Evolutionary conservation across 495 filamentous ascomycete species (phyloP).

Genomic region (Penicillium soppii): DNA sequence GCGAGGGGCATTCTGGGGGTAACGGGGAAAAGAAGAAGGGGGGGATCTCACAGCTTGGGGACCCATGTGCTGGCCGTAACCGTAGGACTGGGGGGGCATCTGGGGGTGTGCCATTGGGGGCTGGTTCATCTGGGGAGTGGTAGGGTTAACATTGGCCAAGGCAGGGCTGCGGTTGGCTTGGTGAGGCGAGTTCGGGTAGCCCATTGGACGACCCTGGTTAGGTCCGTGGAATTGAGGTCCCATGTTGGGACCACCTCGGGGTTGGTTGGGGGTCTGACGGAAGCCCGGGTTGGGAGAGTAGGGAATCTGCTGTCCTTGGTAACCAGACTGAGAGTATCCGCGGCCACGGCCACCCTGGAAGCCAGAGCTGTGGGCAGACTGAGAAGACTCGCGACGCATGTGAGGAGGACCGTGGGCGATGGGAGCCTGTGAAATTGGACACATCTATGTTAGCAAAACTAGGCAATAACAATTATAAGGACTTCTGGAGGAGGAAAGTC

Average conservation of each 20-base stretch:
- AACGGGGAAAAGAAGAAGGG: constrained; percentile 15
- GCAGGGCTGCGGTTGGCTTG: constrained; percentile 71
- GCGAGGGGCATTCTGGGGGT: constrained; percentile 19
- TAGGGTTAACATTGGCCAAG: constrained; percentile 62
- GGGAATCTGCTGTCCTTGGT: constrained; percentile 58
- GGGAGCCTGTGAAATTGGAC: constrained; percentile 58
- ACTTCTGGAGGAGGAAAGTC: constrained; percentile 6
- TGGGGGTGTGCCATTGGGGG: constrained; percentile 56
- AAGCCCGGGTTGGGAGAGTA: constrained; percentile 65
- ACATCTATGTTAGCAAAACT: constrained; percentile 51
- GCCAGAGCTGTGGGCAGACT: constrained; percentile 74
- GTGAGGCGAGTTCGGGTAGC: constrained; percentile 66
- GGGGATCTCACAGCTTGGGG: constrained; percentile 67
- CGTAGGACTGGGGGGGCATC: constrained; percentile 56
- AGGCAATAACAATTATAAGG: background rate
- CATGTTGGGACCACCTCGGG: constrained; percentile 63
- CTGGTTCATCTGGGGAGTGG: constrained; percentile 66
- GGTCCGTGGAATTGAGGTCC: constrained; percentile 59
- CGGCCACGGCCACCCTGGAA: constrained; percentile 67
- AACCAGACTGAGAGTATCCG: constrained; percentile 57
- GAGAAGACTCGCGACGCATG: constrained; percentile 77
- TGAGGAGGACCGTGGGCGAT: constrained; percentile 67
- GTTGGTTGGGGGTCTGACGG: constrained; percentile 58
- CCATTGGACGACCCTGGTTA: constrained; percentile 54
- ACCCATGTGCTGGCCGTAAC: constrained; percentile 61